Percentiles rank a stretch among this genome's conserved stretches.
Evolutionary conservation across 805 yeast species (phyloP).

Genomic region (Barnettozyma siamensis): DNA sequence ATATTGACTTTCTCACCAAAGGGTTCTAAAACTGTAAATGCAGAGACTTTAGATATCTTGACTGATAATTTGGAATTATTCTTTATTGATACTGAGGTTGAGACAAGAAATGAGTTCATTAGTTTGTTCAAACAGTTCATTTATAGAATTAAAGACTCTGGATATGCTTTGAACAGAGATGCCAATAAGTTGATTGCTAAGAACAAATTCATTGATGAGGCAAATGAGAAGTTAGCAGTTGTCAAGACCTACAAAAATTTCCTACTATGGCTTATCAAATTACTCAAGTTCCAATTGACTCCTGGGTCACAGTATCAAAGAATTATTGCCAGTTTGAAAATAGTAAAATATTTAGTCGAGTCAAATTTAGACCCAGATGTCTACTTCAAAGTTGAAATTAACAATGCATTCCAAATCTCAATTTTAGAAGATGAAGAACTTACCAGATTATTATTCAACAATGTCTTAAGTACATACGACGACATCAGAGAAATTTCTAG

Average conservation of each 20-base stretch:
- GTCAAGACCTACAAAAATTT: slow-evolving; percentile 35
- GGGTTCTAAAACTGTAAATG: slow-evolving; percentile 50
- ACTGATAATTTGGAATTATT: slow-evolving; percentile 40
- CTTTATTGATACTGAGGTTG: slow-evolving; percentile 62
- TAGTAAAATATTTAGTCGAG: slow-evolving; percentile 41
- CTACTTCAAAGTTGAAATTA: slow-evolving; percentile 36
- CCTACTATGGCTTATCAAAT: slow-evolving; percentile 32
- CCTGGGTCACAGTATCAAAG: slow-evolving; percentile 58
- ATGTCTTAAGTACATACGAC: slow-evolving; percentile 64
- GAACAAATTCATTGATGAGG: slow-evolving; percentile 36
- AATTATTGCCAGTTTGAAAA: slow-evolving; percentile 41
- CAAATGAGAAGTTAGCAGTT: slow-evolving; percentile 23
- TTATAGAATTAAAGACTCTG: slow-evolving; percentile 60
- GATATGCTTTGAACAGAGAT: slow-evolving; percentile 53
- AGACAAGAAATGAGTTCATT: slow-evolving; percentile 58
- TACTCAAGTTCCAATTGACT: slow-evolving; percentile 34
- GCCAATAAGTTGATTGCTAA: slow-evolving; percentile 32
- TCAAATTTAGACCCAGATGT: slow-evolving; percentile 53
- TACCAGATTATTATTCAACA: slow-evolving; percentile 50
- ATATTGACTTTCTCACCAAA: slow-evolving; percentile 57
- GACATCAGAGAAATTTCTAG: slow-evolving; percentile 61
- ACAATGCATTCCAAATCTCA: slow-evolving; percentile 42
- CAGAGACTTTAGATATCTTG: slow-evolving; percentile 39
- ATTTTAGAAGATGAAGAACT: slow-evolving; percentile 34
- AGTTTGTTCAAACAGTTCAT: slow-evolving; percentile 60